Conservation (phyloP, 495 filamentous ascomycete species). For the Bombardia bombarda region DNA sequence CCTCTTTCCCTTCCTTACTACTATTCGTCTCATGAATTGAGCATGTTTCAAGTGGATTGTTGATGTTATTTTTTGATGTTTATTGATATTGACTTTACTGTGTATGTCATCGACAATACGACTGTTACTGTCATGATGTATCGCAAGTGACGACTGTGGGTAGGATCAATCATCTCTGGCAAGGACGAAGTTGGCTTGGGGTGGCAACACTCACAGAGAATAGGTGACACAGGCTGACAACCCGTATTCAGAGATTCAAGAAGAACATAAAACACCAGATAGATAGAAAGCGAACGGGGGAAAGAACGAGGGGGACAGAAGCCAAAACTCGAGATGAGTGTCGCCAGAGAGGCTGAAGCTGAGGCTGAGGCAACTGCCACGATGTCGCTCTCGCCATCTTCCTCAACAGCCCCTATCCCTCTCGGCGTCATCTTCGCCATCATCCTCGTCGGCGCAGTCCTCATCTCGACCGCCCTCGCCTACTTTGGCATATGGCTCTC, state of each 20-base stretch:
- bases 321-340: not conserved
- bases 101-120: too few relatives aligned
- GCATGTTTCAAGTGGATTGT: too few relatives aligned
- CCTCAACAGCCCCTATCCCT: too few relatives aligned
- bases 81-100: not conserved
- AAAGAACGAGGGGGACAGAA: not conserved
- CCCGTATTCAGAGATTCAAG: too few relatives aligned
- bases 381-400: too few relatives aligned
- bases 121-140: too few relatives aligned
- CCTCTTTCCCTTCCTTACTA: not conserved
- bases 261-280: too few relatives aligned
- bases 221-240: too few relatives aligned
- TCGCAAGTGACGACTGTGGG: too few relatives aligned
- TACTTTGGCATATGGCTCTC: slow-evolving; percentile 10
- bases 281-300: too few relatives aligned
- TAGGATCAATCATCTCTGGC: not conserved
- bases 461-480: slow-evolving; percentile 1
- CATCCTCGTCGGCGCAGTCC: slow-evolving; percentile 7
- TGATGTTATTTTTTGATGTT: not conserved
- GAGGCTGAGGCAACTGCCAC: too few relatives aligned
- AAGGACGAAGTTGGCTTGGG: not conserved
- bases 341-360: not conserved
- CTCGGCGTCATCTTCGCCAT: not conserved
- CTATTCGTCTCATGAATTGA: not conserved
- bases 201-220: not conserved